phyloP scores from a whole-genome alignment of 2,329 filamentous ascomycete species.

The Pyrenophora teres region DNA sequence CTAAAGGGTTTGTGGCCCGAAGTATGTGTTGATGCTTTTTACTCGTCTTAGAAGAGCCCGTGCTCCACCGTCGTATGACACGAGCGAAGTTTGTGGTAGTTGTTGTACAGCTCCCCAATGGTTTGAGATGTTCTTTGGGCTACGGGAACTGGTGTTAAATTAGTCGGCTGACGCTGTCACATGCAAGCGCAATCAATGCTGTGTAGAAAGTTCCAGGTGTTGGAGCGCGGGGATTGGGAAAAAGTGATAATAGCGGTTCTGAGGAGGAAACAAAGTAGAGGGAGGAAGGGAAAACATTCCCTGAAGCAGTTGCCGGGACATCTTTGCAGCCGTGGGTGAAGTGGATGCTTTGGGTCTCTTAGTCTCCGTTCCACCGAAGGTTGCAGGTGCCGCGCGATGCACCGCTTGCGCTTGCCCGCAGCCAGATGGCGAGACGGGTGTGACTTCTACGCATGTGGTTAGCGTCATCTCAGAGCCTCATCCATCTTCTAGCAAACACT shows the following conservation, averaged over 20 bases:
- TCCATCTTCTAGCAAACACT: constrained; percentile 14
- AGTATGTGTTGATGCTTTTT: constrained; percentile 5
- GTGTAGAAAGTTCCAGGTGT: constrained; percentile 13
- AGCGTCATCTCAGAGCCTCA: constrained; percentile 3
- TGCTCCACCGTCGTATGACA: background rate
- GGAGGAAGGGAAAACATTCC: constrained; percentile 4
- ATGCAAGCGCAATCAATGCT: constrained; percentile 31
- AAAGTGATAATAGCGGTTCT: background rate
- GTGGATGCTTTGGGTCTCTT: constrained; percentile 19
- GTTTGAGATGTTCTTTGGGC: background rate
- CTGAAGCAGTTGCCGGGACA: constrained; percentile 16
- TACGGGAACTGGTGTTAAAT: constrained; percentile 10
- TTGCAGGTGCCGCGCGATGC: constrained; percentile 3
- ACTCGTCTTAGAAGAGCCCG: background rate
- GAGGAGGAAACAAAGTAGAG: background rate
- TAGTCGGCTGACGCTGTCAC: constrained; percentile 33
- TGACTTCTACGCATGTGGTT: constrained; percentile 9
- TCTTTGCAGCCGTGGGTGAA: constrained; percentile 21
- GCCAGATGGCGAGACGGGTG: constrained; percentile 4
- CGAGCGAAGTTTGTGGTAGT: background rate
- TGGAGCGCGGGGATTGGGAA: constrained; percentile 15
- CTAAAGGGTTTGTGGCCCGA: background rate
- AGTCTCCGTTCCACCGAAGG: constrained; percentile 28
- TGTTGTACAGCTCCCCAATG: constrained; percentile 1
- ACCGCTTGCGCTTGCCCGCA: constrained; percentile 17